Base-by-base conservation (phyloP, 208 protist genomes). In the Leishmania braziliensis region DNA sequence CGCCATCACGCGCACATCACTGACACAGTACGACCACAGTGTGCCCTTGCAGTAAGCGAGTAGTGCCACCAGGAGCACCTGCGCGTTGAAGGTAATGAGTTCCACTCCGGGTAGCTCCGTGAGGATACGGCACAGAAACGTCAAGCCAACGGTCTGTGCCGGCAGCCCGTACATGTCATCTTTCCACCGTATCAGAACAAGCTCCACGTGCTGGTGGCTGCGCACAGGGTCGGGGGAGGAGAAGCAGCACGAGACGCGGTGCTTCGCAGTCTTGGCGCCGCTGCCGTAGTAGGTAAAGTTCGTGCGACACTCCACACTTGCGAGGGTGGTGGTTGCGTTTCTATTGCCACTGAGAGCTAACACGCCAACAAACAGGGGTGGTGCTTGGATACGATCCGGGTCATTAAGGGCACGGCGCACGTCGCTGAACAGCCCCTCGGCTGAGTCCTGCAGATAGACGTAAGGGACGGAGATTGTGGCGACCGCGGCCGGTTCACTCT, bases 1-100 rank as follows among this genome's bases (percentile, higher is more conserved):
- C 68, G 89, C 88, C 93, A 96, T 96, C 36, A 95, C 79, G 60
- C 93, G 95, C 36, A 96, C 87, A 75, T 98, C 95, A 75, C 88
- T 96, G 33, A 98, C 78, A 77, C 92, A 95, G 54, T 91, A 84
- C 70, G 91, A 95, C 80, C 78, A 86, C 56, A 91, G 62, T 14
- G 80, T 86, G 20, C 93, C 91, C 66, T 85, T 82, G 66, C 75
- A 77, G 83, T 88, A 84, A 9, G 88, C 87, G 58, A 96, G 82
- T 48, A 96, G 79, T 60, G 89, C 51, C 43, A 98, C 80, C 69
- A 96, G 75, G 29, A 95, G 54, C 53, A 89, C 87, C 51, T 91
- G 92, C 39, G 94, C 94, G 78, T 96, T 92, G 78, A 95, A 97
- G 23, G 94, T 97, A 76, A 97, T 94, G 77, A 97, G 60, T 84